phyloP scores from a whole-genome alignment of 1,284 basidiomycete species.

The Crucibulum cyathiforme region DNA sequence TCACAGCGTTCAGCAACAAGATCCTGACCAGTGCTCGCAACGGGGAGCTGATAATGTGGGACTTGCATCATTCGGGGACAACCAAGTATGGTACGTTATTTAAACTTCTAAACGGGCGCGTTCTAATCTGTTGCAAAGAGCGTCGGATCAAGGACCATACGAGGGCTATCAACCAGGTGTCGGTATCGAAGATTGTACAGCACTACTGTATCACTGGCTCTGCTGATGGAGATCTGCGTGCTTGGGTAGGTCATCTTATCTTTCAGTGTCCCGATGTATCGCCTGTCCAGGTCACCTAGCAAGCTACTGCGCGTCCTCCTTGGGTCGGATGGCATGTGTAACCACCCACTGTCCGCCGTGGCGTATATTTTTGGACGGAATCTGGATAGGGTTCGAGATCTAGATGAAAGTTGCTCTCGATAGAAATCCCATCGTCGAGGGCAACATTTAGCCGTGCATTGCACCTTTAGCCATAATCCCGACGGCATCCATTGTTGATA shows the following conservation, averaged over 20 bases:
- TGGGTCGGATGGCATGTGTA: too few species aligned
- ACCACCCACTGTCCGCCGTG: too few species aligned
- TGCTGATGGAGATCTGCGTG: constrained; percentile 80
- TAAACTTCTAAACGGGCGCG: constrained; percentile 10
- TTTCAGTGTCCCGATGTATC: neutral
- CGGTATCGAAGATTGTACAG: constrained; percentile 64
- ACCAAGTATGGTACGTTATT: constrained; percentile 70
- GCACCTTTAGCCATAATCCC: too few species aligned
- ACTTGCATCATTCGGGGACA: constrained; percentile 70
- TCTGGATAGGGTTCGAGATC: neutral
- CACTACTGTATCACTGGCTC: constrained; percentile 83
- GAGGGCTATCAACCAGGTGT: constrained; percentile 77
- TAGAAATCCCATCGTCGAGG: too few species aligned
- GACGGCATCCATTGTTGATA: too few species aligned
- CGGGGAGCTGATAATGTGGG: constrained; percentile 87
- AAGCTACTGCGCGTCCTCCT: too few species aligned
- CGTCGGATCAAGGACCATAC: constrained; percentile 75
- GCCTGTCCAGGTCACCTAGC: too few species aligned
- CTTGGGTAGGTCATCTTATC: constrained; percentile 67
- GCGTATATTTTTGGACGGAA: neutral
- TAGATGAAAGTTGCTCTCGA: neutral
- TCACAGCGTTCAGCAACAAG: constrained; percentile 79
- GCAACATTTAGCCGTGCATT: too few species aligned
- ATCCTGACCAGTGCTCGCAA: constrained; percentile 83
- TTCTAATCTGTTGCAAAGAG: constrained; percentile 48